These are phyloP conservation scores for Aspergillus sp. DNA, from an alignment of 2,329 filamentous ascomycete genomes.

Conservation along the genomic window DNA sequence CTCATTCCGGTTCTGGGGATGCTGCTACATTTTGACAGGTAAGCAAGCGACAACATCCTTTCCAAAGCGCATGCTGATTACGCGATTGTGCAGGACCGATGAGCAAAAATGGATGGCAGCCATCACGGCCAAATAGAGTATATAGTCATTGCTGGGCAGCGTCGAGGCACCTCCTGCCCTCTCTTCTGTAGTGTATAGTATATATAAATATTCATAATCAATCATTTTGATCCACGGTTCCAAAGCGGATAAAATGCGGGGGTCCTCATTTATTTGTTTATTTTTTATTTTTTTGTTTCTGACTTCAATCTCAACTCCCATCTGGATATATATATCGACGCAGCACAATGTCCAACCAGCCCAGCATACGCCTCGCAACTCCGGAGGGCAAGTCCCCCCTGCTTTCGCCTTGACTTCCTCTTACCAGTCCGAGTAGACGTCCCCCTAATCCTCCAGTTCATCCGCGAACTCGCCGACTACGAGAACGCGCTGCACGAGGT, in stretches of 20 bases:
- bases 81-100: constrained; percentile 47
- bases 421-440: constrained; percentile 61
- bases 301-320: too few species aligned
- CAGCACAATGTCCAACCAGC: constrained; percentile 23
- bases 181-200: too few species aligned
- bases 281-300: too few species aligned
- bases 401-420: too few species aligned
- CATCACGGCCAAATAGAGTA: constrained; percentile 48
- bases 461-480: constrained; percentile 79
- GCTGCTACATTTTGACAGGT: constrained; percentile 58
- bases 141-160: too few species aligned
- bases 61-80: constrained; percentile 8
- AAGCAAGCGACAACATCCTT: constrained; percentile 14
- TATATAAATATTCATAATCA: too few species aligned
- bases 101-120: constrained; percentile 81
- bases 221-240: too few species aligned
- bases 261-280: too few species aligned
- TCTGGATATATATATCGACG: too few species aligned
- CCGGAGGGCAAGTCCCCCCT: constrained; percentile 23
- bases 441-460: constrained; percentile 67
- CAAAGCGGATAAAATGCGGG: too few species aligned
- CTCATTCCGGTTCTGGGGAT: constrained; percentile 57
- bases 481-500: constrained; percentile 68
- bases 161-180: too few species aligned
- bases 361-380: constrained; percentile 33